Percentiles rank a stretch among this genome's conserved stretches.
These are phyloP conservation scores for Boletus sensibilis DNA, from an alignment of 768 basidiomycete genomes.

Conservation along the genomic window DNA sequence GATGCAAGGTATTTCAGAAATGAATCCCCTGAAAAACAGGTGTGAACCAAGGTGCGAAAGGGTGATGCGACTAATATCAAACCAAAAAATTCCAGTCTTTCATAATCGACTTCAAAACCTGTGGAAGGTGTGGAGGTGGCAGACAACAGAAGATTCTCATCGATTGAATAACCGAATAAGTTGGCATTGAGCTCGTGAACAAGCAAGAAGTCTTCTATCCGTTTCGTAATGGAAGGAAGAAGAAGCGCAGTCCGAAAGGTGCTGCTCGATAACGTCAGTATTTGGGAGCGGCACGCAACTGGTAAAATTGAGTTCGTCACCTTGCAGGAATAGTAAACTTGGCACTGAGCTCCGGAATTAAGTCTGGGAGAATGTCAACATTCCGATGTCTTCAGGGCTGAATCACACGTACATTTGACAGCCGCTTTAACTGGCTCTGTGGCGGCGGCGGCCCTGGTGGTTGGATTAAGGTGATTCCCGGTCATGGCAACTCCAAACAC, in stretches of 20 bases:
- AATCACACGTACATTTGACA: slow-evolving; percentile 56
- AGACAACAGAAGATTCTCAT: slow-evolving; percentile 56
- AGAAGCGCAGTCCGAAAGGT: slow-evolving; percentile 65
- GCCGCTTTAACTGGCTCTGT: slow-evolving; percentile 39
- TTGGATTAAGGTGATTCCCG: slow-evolving; percentile 61
- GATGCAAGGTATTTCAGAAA: slow-evolving; percentile 80
- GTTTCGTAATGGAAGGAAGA: slow-evolving; percentile 69
- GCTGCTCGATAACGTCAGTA: slow-evolving; percentile 40
- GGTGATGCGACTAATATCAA: slow-evolving; percentile 16
- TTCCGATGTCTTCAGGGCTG: slow-evolving; percentile 21
- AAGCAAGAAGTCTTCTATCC: slow-evolving; percentile 72
- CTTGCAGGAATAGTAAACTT: slow-evolving; percentile 73
- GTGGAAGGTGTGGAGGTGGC: slow-evolving; percentile 74
- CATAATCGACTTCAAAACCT: slow-evolving; percentile 72
- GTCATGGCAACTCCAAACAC: slow-evolving; percentile 51
- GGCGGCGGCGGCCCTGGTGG: slow-evolving; percentile 38
- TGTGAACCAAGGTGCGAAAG: slow-evolving; percentile 25
- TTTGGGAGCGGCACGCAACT: slow-evolving; percentile 17
- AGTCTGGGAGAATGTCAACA: slow-evolving; percentile 47
- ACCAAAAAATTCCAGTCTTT: slow-evolving; percentile 84
- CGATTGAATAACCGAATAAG: slow-evolving; percentile 61
- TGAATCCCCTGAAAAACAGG: slow-evolving; percentile 56
- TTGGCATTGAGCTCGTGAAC: slow-evolving; percentile 76
- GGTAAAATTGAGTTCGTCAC: slow-evolving; percentile 39
- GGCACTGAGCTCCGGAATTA: slow-evolving; percentile 81